Evolutionary conservation across 1,284 basidiomycete species (phyloP), one percentile per base, ranked within the genome.

Genomic region (Ganoderma meredithae): DNA sequence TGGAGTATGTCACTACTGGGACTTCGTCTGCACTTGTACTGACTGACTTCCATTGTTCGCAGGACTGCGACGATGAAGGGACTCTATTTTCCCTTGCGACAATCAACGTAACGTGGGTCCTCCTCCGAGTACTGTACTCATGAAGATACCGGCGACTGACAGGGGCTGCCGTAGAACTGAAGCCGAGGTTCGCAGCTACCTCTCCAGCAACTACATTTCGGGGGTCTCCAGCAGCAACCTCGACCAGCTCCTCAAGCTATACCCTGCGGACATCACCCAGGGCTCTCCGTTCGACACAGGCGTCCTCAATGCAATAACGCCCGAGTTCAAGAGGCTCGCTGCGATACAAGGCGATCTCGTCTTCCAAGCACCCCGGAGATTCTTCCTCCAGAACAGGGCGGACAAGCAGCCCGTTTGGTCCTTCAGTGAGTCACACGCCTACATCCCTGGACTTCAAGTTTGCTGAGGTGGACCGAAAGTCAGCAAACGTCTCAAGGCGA

Each of bases 201-300:
- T 76, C 25, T 69, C 69, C n/a, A 69, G 59, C 17, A 69, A 71
- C 55, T 80, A 73, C 70, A 59, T 77, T 36, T 59, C 75, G 12
- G 47, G 68, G n/a, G 64, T 67, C 6, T 7, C 56, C 6, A 22
- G 36, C 17, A 58, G 53, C 2, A 66, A 74, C 58, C 60, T 76
- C 40, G 66, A 72, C 40, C 43, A 60, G 10, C 58, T 81, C 17
- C 44, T 79, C 43, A 53, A 43, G 8, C 62, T 79, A 3, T 81
- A 79, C 65, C 76, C 79, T 4, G 62, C 63, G 4, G 76, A 78
- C 58, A 63, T 68, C 40, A 76, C 78, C 0, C 72, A 83, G 68
- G 87, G 88, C 4, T 88, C 88, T 0, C 88, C 88, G 0, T 90
- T 82, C 69, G 79, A 80, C 63, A 89, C 88, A 0, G 82, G 85